phyloP scores from a whole-genome alignment of 2,329 filamentous ascomycete genomes.

The Akanthomyces muscarius region DNA sequence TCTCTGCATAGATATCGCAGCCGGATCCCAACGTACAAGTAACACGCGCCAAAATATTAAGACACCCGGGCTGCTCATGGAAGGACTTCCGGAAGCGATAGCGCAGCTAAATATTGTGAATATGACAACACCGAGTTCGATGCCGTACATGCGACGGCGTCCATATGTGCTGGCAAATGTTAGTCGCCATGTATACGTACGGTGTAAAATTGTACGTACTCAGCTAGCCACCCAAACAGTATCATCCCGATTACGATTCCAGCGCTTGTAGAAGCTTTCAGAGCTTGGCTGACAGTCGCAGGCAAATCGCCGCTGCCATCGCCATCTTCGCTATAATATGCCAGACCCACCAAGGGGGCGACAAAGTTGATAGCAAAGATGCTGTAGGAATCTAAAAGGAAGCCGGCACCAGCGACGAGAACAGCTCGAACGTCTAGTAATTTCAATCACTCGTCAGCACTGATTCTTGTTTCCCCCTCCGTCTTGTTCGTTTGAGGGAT shows the following conservation, averaged over 20 bases:
- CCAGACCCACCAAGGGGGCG: conserved; percentile 67
- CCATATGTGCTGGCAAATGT: conserved; percentile 52
- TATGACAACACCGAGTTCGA: conserved; percentile 70
- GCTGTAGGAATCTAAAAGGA: conserved; percentile 78
- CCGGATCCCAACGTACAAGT: conserved; percentile 48
- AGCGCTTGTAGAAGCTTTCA: conserved; percentile 77
- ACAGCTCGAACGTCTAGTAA: conserved; percentile 62
- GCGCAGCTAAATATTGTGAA: conserved; percentile 65
- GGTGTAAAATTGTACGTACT: conserved; percentile 35
- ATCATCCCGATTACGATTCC: conserved; percentile 77
- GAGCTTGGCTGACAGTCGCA: conserved; percentile 61
- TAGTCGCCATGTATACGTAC: not conserved
- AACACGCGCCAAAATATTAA: conserved; percentile 73
- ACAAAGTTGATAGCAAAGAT: conserved; percentile 79
- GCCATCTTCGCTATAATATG: conserved; percentile 62
- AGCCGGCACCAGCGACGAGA: conserved; percentile 73
- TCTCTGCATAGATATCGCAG: not conserved
- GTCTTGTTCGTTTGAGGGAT: not conserved
- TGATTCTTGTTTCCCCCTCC: not conserved
- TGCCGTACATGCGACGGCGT: conserved; percentile 76
- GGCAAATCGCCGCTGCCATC: conserved; percentile 55
- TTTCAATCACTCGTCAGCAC: not conserved
- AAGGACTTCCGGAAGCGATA: conserved; percentile 56
- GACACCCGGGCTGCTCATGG: conserved; percentile 56
- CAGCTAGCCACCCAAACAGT: conserved; percentile 72